A percentile compares a stretch with the other conserved stretches of the same genome.
Evolutionary conservation across 2,329 filamentous ascomycete genomes (phyloP).

Genomic region (Hansfordia pulvinata): DNA sequence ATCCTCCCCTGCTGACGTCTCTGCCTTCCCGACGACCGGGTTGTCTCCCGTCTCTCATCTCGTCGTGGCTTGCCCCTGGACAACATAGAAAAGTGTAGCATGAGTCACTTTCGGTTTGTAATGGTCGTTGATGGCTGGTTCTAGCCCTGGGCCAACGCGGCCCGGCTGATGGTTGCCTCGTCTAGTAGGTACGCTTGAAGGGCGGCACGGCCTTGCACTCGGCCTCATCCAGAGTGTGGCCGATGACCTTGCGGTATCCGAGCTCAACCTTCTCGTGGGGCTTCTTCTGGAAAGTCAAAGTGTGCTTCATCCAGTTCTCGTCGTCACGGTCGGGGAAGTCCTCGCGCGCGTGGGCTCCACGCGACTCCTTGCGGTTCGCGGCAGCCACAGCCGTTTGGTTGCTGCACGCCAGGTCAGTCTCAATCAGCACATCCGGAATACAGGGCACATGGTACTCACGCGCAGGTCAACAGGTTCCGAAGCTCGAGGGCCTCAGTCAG

Average conservation of each 20-base stretch:
- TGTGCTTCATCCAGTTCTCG: slow-evolving; percentile 99
- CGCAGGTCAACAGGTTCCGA: slow-evolving; percentile 90
- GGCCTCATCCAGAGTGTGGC: slow-evolving; percentile 76
- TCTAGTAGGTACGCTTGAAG: slow-evolving; percentile 86
- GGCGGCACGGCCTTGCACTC: slow-evolving; percentile 95
- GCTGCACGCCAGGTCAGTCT: slow-evolving; percentile 23
- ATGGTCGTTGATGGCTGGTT: too few species aligned
- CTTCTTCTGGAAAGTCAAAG: slow-evolving; percentile 85
- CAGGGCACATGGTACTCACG: slow-evolving; percentile 43
- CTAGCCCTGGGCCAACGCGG: neutral
- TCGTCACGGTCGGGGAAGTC: slow-evolving; percentile 95
- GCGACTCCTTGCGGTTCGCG: slow-evolving; percentile 90
- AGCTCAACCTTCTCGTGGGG: slow-evolving; percentile 81
- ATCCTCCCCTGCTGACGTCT: too few species aligned
- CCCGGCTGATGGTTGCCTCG: slow-evolving; percentile 1
- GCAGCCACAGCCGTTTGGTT: slow-evolving; percentile 85
- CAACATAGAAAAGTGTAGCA: too few species aligned
- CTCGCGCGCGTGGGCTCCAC: slow-evolving; percentile 93
- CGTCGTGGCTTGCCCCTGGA: too few species aligned
- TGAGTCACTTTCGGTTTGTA: too few species aligned
- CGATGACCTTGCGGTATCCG: slow-evolving; percentile 71
- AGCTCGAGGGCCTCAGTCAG: slow-evolving; percentile 93
- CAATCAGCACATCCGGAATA: slow-evolving; percentile 7
- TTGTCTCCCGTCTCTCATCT: too few species aligned
- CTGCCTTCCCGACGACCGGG: too few species aligned